Conservation (phyloP, 495 filamentous ascomycete species). For the Margaritispora aquatica region DNA sequence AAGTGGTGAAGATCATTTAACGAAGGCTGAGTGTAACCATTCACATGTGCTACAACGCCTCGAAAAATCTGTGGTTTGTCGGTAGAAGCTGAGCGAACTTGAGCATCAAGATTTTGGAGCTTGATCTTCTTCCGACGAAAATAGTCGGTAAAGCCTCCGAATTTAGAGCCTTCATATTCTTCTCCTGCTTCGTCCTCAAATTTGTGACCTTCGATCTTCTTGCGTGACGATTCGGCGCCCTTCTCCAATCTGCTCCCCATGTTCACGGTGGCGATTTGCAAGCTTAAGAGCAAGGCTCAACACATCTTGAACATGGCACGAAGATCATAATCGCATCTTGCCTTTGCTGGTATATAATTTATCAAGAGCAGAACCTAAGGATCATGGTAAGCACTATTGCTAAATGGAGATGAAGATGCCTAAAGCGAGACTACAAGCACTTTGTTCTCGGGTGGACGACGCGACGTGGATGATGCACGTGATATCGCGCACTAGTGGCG, state of each 20-base stretch:
- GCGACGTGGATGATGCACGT: background rate
- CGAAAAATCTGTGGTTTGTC: conserved; percentile 82
- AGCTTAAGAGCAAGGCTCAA: background rate
- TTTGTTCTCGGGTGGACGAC: background rate
- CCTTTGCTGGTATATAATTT: no score
- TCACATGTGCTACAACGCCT: conserved; percentile 81
- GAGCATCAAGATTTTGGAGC: conserved; percentile 83
- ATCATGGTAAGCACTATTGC: no score
- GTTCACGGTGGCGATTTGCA: background rate
- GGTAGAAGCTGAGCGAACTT: conserved; percentile 57
- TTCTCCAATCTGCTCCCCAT: conserved; percentile 79
- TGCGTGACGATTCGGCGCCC: conserved; percentile 71
- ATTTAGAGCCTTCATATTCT: conserved; percentile 81
- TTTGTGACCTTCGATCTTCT: conserved; percentile 69
- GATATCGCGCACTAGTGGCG: background rate
- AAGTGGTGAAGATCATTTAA: conserved; percentile 79
- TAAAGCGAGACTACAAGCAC: background rate
- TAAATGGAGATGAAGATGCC: background rate
- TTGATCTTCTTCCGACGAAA: conserved; percentile 93
- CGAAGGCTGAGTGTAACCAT: conserved; percentile 89
- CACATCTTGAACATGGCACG: background rate
- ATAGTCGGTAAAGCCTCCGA: conserved; percentile 86
- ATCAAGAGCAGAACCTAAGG: no score
- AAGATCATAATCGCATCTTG: background rate
- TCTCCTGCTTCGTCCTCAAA: conserved; percentile 69